These are phyloP conservation scores for Mitragyna speciosa DNA, from an alignment of 257 asterid genomes.

Conservation along the genomic window DNA sequence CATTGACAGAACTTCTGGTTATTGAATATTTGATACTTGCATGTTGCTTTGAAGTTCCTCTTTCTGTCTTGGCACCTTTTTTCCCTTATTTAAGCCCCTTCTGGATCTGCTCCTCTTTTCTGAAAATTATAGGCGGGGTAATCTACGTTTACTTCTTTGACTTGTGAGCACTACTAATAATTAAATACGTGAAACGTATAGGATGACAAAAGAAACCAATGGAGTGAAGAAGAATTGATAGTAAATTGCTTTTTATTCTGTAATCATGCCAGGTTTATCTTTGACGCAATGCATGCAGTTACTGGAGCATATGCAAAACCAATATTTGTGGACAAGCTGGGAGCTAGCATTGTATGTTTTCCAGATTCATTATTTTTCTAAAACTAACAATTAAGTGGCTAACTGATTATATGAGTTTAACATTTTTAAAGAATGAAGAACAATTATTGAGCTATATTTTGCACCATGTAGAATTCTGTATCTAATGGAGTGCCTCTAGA, in stretches of 20 bases:
- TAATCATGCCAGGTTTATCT: constrained; percentile 62
- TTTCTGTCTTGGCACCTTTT: background rate
- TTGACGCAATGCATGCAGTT: constrained; percentile 99
- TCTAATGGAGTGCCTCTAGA: constrained; percentile 86
- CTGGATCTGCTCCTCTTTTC: background rate
- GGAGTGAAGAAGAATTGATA: constrained; percentile 8
- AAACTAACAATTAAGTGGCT: background rate
- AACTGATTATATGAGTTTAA: constrained; percentile 4
- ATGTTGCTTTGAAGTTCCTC: background rate
- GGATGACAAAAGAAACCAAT: background rate
- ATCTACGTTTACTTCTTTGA: background rate
- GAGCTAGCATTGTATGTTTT: constrained; percentile 71
- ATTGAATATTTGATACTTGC: background rate
- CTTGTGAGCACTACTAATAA: background rate
- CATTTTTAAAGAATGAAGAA: constrained; percentile 13
- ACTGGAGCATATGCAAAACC: constrained; percentile 99
- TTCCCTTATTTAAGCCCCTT: background rate
- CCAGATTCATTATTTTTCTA: constrained; percentile 1
- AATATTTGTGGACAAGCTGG: constrained; percentile 88
- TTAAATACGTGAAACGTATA: background rate
- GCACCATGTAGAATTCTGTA: constrained; percentile 59
- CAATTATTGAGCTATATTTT: constrained; percentile 9
- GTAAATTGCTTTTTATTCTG: constrained; percentile 3
- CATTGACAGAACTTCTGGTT: background rate
- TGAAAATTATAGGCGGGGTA: background rate